Conservation (phyloP, 1,284 basidiomycete species). For the Microbotryum lychnidis-dioicae region DNA sequence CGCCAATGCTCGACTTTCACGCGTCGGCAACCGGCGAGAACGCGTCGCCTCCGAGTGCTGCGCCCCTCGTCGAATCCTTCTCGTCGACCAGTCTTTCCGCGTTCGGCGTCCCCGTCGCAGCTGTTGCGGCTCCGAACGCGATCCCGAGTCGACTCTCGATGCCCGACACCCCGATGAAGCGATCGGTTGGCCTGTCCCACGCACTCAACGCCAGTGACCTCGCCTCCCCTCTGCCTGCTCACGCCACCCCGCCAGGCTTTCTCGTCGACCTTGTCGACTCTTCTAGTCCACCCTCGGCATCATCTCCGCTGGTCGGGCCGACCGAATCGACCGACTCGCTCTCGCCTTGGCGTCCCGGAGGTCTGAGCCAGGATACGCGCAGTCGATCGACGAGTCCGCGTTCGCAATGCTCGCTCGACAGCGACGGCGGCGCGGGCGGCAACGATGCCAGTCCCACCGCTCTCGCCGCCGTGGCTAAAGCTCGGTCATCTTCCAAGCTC, state of each 20-base stretch:
- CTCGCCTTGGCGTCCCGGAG: conserved; percentile 9
- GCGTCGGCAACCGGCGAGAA: no score
- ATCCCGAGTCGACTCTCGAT: conserved; percentile 26
- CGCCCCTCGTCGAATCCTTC: no score
- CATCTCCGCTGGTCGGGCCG: background rate
- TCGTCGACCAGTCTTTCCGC: no score
- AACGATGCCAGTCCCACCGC: no score
- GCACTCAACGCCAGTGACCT: background rate
- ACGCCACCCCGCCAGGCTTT: background rate
- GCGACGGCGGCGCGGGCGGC: no score
- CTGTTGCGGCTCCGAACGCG: background rate
- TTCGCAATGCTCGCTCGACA: no score
- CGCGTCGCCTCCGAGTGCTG: no score
- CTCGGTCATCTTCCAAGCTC: no score
- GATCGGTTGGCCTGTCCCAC: conserved; percentile 14
- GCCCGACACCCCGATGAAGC: conserved; percentile 42
- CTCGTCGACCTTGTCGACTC: background rate
- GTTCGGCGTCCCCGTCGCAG: background rate
- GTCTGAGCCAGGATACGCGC: no score
- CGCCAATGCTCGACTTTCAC: conserved; percentile 22
- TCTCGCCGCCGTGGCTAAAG: no score
- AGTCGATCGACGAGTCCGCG: no score
- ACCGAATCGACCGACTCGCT: conserved; percentile 9
- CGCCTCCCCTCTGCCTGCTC: no score
- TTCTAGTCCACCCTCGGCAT: background rate